These are phyloP conservation scores for Pleoardoris graminearum DNA, from an alignment of 2,329 filamentous ascomycete species.

Conservation along the genomic window DNA sequence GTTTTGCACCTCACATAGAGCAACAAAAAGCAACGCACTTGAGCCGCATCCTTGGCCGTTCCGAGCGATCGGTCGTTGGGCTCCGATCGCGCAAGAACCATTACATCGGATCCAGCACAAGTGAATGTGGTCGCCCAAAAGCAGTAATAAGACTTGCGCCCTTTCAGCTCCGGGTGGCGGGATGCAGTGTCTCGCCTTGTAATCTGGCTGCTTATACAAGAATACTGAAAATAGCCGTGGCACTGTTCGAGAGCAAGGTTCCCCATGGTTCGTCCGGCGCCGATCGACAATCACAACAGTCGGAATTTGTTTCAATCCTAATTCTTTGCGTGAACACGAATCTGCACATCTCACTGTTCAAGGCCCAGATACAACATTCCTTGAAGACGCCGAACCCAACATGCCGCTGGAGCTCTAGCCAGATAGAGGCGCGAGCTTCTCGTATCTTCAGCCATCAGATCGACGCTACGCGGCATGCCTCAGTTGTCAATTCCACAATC, in stretches of 20 bases:
- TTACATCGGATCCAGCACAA: not conserved
- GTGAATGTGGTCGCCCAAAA: not conserved
- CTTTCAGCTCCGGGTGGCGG: not conserved
- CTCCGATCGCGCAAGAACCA: not conserved
- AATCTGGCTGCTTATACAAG: not conserved
- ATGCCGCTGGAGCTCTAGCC: not conserved
- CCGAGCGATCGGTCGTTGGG: not conserved
- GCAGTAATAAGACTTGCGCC: not conserved
- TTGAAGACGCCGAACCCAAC: not conserved
- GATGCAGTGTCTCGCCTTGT: not conserved
- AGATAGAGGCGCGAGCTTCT: not conserved
- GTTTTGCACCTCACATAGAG: not conserved
- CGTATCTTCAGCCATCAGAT: constrained; percentile 1
- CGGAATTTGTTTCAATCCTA: not conserved
- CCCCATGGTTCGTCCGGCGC: no score
- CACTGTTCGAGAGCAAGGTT: not conserved
- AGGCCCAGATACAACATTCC: not conserved
- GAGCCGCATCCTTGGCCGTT: not conserved
- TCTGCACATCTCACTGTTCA: not conserved
- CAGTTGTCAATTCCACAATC: not conserved
- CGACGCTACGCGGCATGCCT: not conserved
- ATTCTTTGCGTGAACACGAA: not conserved
- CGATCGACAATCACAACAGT: not conserved
- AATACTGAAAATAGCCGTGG: not conserved
- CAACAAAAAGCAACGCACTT: not conserved